Evolutionary conservation across 768 basidiomycete genomes (phyloP).

Genomic region (Tremella fuciformis): DNA sequence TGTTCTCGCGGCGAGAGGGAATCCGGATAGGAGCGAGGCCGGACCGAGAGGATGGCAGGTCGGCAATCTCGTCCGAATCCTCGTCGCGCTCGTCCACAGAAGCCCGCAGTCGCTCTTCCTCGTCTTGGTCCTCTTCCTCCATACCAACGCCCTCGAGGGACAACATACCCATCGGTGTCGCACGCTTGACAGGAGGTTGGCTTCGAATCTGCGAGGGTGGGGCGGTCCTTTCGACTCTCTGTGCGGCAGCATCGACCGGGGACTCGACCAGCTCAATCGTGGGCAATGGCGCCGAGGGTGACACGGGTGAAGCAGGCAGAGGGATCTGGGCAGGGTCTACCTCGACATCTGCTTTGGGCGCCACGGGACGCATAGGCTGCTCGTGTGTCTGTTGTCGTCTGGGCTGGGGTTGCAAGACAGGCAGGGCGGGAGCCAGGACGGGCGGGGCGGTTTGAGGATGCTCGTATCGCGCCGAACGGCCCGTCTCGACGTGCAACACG

Average conservation of each 20-base stretch:
- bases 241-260: not conserved
- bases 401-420: constrained; percentile 2
- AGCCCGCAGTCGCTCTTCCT: not conserved
- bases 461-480: not conserved
- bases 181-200: constrained; percentile 3
- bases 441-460: not conserved
- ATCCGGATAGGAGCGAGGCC: not conserved
- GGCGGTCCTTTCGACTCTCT: not conserved
- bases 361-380: not conserved
- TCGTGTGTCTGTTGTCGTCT: constrained; percentile 5
- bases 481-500: not conserved
- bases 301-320: constrained; percentile 33
- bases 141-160: constrained; percentile 35
- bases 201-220: not conserved
- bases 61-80: constrained; percentile 24
- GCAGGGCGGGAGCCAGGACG: not conserved
- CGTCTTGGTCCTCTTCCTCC: constrained; percentile 27
- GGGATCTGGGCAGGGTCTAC: constrained; percentile 31
- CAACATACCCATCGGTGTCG: constrained; percentile 26
- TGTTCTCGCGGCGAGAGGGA: constrained; percentile 4
- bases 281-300: constrained; percentile 9
- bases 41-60: constrained; percentile 20
- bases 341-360: not conserved
- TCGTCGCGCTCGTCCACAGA: constrained; percentile 10
- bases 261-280: not conserved